These are phyloP conservation scores for Macrophomina phaseolina DNA, from an alignment of 2,329 filamentous ascomycete genomes.

Conservation along the genomic window DNA sequence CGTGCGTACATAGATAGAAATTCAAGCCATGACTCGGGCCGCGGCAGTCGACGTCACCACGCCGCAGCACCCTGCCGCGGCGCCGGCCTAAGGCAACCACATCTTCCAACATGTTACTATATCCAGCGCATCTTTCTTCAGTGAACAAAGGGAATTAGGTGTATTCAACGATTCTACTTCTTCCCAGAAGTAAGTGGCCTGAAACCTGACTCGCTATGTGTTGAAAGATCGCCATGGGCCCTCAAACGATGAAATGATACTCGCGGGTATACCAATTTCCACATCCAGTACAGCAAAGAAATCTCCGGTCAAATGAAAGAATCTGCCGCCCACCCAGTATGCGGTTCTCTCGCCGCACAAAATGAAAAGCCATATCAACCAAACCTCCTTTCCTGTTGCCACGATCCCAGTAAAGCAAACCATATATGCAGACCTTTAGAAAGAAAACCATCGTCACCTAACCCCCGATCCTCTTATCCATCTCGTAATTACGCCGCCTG, in stretches of 20 bases:
- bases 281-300: conserved; percentile 1
- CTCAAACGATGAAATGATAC: conserved; percentile 6
- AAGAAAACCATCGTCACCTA: conserved; percentile 8
- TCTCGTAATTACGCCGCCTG: conserved; percentile 16
- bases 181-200: neutral
- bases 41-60: conserved; percentile 16
- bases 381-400: neutral
- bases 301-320: conserved; percentile 10
- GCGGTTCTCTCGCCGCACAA: neutral
- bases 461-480: neutral
- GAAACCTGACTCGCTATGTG: conserved; percentile 10
- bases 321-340: conserved; percentile 9
- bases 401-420: neutral
- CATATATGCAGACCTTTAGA: neutral
- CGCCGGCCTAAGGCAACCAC: neutral
- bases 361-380: neutral
- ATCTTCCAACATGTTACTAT: neutral
- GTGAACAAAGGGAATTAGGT: conserved; percentile 1
- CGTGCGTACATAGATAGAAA: neutral
- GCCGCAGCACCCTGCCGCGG: neutral
- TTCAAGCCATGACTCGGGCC: conserved; percentile 22
- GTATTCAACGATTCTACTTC: conserved; percentile 3
- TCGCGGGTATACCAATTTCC: conserved; percentile 20
- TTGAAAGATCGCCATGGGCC: conserved; percentile 12
- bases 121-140: neutral